Evolutionary conservation across 805 yeast genomes (phyloP), one percentile per base, ranked within the genome.

Genomic region (Starmerella stigmatis): DNA sequence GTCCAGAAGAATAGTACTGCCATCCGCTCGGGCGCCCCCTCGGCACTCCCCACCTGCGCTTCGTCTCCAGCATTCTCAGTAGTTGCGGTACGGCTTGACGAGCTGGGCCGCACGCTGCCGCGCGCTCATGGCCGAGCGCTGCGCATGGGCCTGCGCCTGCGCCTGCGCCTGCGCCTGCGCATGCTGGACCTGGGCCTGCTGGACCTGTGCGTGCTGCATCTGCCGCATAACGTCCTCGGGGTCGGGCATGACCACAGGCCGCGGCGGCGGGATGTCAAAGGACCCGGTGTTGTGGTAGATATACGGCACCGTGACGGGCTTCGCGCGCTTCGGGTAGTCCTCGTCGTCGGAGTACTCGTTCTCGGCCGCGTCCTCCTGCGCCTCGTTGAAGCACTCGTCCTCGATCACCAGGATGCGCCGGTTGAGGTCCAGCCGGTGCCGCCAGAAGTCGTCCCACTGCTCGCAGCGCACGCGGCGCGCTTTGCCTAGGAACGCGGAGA

Each of bases 391-490:
- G 19, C 55, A 49, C 41, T 52, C 52, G 43, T 46, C 45, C 47
- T 55, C 60, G 26, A 38, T 41, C 17, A 38, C 41, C 17, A 56
- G 44, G 15, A 54, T 49, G 21, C 41, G 44, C 19, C 49, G 43
- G 44, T 52, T 46, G 26, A 56, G 22, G 13, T 43, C 48, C 29
- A 45, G 43, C 23, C 58, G 43, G 48, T 52, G 45, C 28, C 41
- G 39, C 69, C 69, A 65, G 53, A 55, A 64, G 25, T 49, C 45
- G 21, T 52, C 45, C 68, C 68, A 65, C 45, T 52, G 47, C 35
- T 47, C 43, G 16, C 48, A 42, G 20, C 69, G 57, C 33, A 43
- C 42, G n/a, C 38, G 30, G n/a, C 68, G 58, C 46, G 53, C 56
- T n/a, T 20, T 32, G 25, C 54, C 55, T 16, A 65, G 41, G 36